Percentiles rank a stretch among this genome's conserved stretches.
These are phyloP conservation scores for Globisporangium spinosum DNA, from an alignment of 352 stramenopile genomes.

Conservation along the genomic window DNA sequence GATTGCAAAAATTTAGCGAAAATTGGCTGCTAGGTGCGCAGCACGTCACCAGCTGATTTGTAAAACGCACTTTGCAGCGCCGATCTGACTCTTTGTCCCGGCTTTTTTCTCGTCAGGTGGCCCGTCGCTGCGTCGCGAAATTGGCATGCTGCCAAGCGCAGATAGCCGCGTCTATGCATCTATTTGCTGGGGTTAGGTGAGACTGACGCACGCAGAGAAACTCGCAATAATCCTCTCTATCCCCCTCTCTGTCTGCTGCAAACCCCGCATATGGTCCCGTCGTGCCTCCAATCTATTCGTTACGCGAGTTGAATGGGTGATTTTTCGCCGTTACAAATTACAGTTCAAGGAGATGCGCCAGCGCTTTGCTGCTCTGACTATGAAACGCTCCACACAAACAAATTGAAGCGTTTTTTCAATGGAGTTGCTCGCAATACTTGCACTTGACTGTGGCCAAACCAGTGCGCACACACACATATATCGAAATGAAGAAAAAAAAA, in stretches of 20 bases:
- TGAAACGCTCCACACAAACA: neutral
- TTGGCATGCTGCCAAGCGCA: neutral
- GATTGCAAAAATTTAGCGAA: neutral
- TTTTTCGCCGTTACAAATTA: neutral
- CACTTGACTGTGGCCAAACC: neutral
- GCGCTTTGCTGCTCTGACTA: neutral
- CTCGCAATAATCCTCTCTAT: neutral
- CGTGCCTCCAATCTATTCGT: neutral
- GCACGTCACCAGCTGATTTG: neutral
- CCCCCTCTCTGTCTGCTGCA: neutral
- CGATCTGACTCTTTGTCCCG: conserved; percentile 10
- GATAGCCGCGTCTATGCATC: neutral
- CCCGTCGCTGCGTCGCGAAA: conserved; percentile 4
- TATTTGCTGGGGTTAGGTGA: neutral
- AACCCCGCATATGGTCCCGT: neutral
- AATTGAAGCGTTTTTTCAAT: neutral
- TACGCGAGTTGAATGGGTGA: conserved; percentile 1
- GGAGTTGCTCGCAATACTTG: neutral
- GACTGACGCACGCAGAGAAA: neutral
- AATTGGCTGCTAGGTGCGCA: conserved; percentile 4
- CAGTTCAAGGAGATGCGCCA: neutral
- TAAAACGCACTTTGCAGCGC: neutral
- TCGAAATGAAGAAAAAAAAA: neutral
- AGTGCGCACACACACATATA: neutral
- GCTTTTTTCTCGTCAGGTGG: neutral